phyloP scores from a whole-genome alignment of 768 basidiomycete species.

The Suillus spraguei region DNA sequence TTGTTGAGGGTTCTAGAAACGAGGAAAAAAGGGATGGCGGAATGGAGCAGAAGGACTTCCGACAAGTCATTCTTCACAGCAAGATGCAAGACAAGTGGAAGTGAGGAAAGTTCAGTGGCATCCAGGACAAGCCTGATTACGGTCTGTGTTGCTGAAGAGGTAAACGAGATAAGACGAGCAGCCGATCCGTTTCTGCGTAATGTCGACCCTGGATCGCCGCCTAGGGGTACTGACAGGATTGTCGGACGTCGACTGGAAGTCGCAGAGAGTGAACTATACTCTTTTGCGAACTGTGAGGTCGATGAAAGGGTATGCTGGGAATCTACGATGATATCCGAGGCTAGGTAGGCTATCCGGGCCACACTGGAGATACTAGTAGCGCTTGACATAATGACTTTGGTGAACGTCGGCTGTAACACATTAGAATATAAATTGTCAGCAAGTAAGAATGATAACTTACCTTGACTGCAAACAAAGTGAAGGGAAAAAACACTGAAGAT shows the following conservation, averaged over 20 bases:
- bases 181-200: slow-evolving; percentile 49
- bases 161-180: slow-evolving; percentile 59
- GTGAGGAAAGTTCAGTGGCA: slow-evolving; percentile 64
- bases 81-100: slow-evolving; percentile 73
- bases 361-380: slow-evolving; percentile 46
- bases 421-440: not conserved
- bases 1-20: slow-evolving; percentile 78
- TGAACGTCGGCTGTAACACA: not conserved
- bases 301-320: slow-evolving; percentile 46
- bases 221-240: slow-evolving; percentile 55
- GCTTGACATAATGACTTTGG: slow-evolving; percentile 25
- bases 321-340: slow-evolving; percentile 68
- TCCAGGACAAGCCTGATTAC: slow-evolving; percentile 65
- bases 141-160: slow-evolving; percentile 51
- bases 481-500: slow-evolving; percentile 3
- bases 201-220: slow-evolving; percentile 65
- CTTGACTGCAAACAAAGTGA: slow-evolving; percentile 9
- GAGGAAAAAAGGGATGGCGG: slow-evolving; percentile 80
- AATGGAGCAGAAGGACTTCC: slow-evolving; percentile 73
- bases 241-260: slow-evolving; percentile 41
- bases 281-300: slow-evolving; percentile 40
- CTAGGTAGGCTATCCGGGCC: slow-evolving; percentile 70
- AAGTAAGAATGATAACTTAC: slow-evolving; percentile 6
- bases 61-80: slow-evolving; percentile 68
- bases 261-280: slow-evolving; percentile 35